Percentiles rank a stretch among this genome's conserved stretches.
phyloP scores from a whole-genome alignment of 2,329 filamentous ascomycete species.

The Microsporum ferrugineum region DNA sequence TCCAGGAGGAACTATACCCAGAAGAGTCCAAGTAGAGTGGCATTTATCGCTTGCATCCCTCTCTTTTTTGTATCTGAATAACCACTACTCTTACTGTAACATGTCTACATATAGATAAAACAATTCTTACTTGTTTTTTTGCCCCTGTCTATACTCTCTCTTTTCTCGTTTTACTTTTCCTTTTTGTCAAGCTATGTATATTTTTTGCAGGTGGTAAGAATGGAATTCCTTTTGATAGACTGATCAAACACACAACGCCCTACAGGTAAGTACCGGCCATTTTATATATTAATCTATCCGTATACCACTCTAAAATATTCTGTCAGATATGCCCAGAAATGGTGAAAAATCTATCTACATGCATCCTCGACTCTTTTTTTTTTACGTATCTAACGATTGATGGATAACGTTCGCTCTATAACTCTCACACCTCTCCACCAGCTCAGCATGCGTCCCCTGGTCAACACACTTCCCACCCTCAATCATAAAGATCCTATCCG shows the following conservation, averaged over 20 bases:
- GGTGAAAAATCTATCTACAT: background rate
- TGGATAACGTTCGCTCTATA: conserved; percentile 42
- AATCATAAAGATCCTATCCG: conserved; percentile 68
- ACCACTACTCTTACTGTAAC: conserved; percentile 1
- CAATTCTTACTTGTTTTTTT: background rate
- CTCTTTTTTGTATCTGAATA: conserved; percentile 1
- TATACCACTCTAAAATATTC: background rate
- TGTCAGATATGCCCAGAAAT: too few relatives aligned
- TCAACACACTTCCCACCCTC: conserved; percentile 41
- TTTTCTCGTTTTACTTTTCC: background rate
- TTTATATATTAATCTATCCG: background rate
- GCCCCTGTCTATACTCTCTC: background rate
- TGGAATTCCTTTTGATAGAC: background rate
- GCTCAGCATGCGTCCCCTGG: conserved; percentile 39
- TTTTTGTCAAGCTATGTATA: background rate
- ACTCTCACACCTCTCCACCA: conserved; percentile 39
- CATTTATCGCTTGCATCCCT: background rate
- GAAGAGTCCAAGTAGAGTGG: conserved; percentile 31
- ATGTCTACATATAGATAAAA: conserved; percentile 1
- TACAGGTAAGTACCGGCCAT: too few relatives aligned
- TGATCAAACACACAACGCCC: background rate
- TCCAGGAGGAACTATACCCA: conserved; percentile 91
- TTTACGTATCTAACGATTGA: conserved; percentile 33
- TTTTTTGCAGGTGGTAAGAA: background rate
- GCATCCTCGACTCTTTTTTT: background rate